Percentiles rank a stretch among this genome's conserved stretches.
Conservation (phyloP, 1,284 basidiomycete genomes). For the Apiotrichum laibachii region DNA sequence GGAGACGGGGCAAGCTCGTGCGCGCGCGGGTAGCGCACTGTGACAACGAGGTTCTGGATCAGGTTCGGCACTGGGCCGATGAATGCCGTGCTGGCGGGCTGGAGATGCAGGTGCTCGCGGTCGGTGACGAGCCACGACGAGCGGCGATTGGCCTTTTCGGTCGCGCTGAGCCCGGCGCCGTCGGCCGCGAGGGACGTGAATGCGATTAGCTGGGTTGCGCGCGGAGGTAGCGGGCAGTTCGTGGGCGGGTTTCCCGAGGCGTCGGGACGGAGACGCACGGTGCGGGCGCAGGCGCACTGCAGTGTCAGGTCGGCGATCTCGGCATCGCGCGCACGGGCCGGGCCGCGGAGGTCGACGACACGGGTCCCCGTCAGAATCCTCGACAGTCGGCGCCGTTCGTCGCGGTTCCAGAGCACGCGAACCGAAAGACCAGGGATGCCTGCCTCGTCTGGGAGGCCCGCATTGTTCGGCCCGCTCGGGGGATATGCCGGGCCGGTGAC, state of each 20-base stretch:
- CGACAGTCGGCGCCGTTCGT: conserved; percentile 3
- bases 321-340: neutral
- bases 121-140: conserved; percentile 1
- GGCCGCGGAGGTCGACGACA: conserved; percentile 13
- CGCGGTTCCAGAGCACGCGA: neutral
- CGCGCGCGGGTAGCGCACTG: conserved; percentile 10
- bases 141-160: neutral
- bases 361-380: conserved; percentile 10
- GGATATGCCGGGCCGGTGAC: neutral
- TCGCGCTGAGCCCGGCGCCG: neutral
- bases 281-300: conserved; percentile 1
- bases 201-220: conserved; percentile 9
- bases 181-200: conserved; percentile 17
- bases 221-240: conserved; percentile 7
- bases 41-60: conserved; percentile 13
- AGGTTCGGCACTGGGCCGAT: conserved; percentile 15
- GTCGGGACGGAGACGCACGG: conserved; percentile 13
- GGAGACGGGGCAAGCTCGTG: neutral
- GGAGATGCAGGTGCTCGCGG: conserved; percentile 2
- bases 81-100: conserved; percentile 3
- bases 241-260: conserved; percentile 8
- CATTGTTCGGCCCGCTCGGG: neutral
- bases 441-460: neutral
- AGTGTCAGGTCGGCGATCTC: conserved; percentile 2
- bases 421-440: conserved; percentile 8